phyloP scores from a whole-genome alignment of 2,329 filamentous ascomycete genomes.

The Penicillium sp. region DNA sequence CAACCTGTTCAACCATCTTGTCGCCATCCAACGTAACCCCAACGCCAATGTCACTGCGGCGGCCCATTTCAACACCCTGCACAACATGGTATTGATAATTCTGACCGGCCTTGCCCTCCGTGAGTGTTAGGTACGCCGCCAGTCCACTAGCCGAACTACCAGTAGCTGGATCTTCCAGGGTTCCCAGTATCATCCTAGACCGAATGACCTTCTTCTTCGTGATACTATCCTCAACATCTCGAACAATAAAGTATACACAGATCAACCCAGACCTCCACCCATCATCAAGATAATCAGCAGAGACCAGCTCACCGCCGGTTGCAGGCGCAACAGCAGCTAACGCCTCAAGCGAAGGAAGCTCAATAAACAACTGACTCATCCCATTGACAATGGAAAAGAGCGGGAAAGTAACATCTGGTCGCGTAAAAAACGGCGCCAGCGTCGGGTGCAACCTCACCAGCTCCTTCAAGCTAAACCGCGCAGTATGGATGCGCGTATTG shows the following conservation, averaged over 20 bases:
- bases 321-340: slow-evolving; percentile 43
- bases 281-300: slow-evolving; percentile 28
- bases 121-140: slow-evolving; percentile 52
- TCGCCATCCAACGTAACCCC: slow-evolving; percentile 22
- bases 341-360: slow-evolving; percentile 58
- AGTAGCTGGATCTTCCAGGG: slow-evolving; percentile 33
- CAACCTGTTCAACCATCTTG: slow-evolving; percentile 30
- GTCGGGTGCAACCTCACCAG: slow-evolving; percentile 27
- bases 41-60: slow-evolving; percentile 42
- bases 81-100: slow-evolving; percentile 51
- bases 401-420: slow-evolving; percentile 19
- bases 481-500: slow-evolving; percentile 34
- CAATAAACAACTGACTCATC: slow-evolving; percentile 60
- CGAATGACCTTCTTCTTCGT: slow-evolving; percentile 42
- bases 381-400: slow-evolving; percentile 41
- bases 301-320: slow-evolving; percentile 23
- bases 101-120: slow-evolving; percentile 29
- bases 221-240: slow-evolving; percentile 56
- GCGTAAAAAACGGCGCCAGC: slow-evolving; percentile 18
- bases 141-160: slow-evolving; percentile 62
- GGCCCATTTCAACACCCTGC: slow-evolving; percentile 67
- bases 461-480: slow-evolving; percentile 23
- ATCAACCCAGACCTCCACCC: slow-evolving; percentile 31
- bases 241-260: slow-evolving; percentile 32
- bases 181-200: slow-evolving; percentile 28